Percentiles rank a stretch among this genome's conserved stretches.
These are phyloP conservation scores for Boletus sensibilis DNA, from an alignment of 768 basidiomycete species.

Conservation along the genomic window DNA sequence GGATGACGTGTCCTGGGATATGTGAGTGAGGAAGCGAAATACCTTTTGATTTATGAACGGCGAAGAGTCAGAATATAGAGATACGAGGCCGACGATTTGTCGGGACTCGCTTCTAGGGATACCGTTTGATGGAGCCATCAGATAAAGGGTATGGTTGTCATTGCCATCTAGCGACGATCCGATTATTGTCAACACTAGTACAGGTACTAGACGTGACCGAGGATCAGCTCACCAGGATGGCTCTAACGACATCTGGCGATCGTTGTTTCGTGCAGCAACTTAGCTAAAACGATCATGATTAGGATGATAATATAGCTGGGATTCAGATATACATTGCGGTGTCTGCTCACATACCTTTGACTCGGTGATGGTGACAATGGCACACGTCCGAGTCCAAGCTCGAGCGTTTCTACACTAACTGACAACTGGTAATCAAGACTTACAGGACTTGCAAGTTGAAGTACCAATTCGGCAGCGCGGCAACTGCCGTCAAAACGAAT, in stretches of 20 bases:
- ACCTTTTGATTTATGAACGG: neutral
- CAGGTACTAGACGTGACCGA: neutral
- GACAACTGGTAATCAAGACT: too few relatives aligned
- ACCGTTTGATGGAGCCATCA: neutral
- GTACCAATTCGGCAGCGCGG: neutral
- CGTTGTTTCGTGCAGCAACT: too few relatives aligned
- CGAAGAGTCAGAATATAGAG: neutral
- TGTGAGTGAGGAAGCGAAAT: neutral
- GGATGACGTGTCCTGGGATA: too few relatives aligned
- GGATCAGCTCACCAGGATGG: neutral
- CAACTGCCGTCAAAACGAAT: slow-evolving; percentile 10
- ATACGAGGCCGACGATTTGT: too few relatives aligned
- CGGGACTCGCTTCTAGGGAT: neutral
- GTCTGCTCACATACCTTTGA: neutral
- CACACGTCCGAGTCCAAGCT: too few relatives aligned
- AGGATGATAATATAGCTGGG: neutral
- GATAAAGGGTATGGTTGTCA: neutral
- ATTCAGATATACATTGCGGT: neutral
- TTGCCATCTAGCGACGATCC: neutral
- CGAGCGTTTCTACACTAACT: too few relatives aligned
- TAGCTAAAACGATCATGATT: neutral
- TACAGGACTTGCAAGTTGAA: neutral
- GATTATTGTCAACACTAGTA: neutral
- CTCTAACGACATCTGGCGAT: neutral
- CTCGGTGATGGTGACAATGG: neutral